Conservation (phyloP, 169 alveolate genomes). For the Plasmodium gonderi region DNA sequence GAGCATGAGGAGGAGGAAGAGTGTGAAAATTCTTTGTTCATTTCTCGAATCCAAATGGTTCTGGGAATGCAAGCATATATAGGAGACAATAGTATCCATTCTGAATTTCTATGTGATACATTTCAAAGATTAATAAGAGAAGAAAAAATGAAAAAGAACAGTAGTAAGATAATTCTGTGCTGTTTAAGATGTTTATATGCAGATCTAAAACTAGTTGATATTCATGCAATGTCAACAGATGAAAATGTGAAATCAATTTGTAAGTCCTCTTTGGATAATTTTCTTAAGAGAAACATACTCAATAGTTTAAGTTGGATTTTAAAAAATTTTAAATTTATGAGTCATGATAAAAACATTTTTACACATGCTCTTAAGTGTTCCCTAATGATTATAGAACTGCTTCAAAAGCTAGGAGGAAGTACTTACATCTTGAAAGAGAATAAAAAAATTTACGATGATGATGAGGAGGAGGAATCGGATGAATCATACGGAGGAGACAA, state of each 20-base stretch:
- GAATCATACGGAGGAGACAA: not conserved
- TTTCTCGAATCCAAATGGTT: slow-evolving; percentile 61
- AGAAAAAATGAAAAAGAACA: slow-evolving; percentile 64
- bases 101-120: slow-evolving; percentile 65
- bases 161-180: slow-evolving; percentile 53
- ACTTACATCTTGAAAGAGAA: slow-evolving; percentile 32
- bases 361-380: slow-evolving; percentile 36
- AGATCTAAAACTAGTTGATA: slow-evolving; percentile 31
- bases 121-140: slow-evolving; percentile 58
- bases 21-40: not conserved
- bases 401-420: slow-evolving; percentile 52
- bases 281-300: slow-evolving; percentile 23
- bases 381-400: slow-evolving; percentile 14
- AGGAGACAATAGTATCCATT: slow-evolving; percentile 67
- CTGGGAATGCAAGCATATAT: slow-evolving; percentile 64
- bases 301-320: slow-evolving; percentile 60
- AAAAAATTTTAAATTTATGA: slow-evolving; percentile 47
- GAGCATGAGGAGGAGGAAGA: not conserved
- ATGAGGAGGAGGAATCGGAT: not conserved
- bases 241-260: slow-evolving; percentile 65
- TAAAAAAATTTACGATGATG: slow-evolving; percentile 9
- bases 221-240: slow-evolving; percentile 55
- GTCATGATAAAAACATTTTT: slow-evolving; percentile 57
- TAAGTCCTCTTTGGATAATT: slow-evolving; percentile 37
- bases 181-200: slow-evolving; percentile 67